A percentile compares a stretch with the other conserved stretches of the same genome.
phyloP scores from a whole-genome alignment of 1,284 basidiomycete species.

The Papiliotrema nemorosa region DNA sequence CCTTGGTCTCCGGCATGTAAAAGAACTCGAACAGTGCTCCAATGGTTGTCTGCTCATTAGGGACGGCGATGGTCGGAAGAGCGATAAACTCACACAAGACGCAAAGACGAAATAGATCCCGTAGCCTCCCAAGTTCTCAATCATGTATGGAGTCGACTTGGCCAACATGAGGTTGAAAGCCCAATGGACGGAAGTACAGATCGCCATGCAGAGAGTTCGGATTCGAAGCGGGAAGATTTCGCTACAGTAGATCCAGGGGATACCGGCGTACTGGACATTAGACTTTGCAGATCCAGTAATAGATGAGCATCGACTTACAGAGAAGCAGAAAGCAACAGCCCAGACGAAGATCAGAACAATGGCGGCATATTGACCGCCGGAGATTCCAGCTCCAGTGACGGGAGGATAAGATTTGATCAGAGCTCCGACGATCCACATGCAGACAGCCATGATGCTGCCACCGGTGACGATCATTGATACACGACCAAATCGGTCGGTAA shows the following conservation, averaged over 20 bases:
- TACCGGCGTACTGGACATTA: constrained; percentile 11
- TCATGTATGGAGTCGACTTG: constrained; percentile 17
- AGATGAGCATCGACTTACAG: background rate
- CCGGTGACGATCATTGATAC: constrained; percentile 29
- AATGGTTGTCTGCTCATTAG: background rate
- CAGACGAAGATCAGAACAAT: constrained; percentile 12
- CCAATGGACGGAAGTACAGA: constrained; percentile 24
- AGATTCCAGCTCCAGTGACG: background rate
- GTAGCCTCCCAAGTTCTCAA: constrained; percentile 6
- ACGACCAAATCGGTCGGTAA: constrained; percentile 35
- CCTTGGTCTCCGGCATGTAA: constrained; percentile 2
- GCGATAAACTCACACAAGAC: constrained; percentile 14
- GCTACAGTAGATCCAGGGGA: constrained; percentile 24
- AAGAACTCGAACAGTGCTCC: background rate
- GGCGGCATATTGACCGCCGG: constrained; percentile 4
- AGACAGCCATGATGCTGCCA: constrained; percentile 18
- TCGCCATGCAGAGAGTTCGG: constrained; percentile 16
- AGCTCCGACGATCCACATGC: constrained; percentile 13
- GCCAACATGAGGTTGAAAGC: constrained; percentile 24
- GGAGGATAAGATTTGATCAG: constrained; percentile 7
- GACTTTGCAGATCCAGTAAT: background rate
- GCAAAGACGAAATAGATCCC: constrained; percentile 19
- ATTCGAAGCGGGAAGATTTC: constrained; percentile 25
- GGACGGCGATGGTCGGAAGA: background rate
- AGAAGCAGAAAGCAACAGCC: constrained; percentile 14